These are phyloP conservation scores for Gossypioides kirkii DNA, from an alignment of 345 rosid species.

Conservation along the genomic window DNA sequence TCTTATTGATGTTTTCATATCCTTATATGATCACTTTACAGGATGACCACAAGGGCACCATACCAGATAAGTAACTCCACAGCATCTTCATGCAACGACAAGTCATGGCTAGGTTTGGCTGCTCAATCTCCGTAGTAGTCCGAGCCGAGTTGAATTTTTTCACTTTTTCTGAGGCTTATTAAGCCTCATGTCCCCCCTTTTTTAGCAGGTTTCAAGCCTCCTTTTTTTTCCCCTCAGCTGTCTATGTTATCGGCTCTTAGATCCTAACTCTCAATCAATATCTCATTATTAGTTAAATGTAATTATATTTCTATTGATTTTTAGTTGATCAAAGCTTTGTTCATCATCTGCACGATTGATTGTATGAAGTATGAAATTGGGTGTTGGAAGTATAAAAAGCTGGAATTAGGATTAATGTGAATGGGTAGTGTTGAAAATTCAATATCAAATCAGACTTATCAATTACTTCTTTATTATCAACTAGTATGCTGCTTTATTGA, in stretches of 20 bases:
- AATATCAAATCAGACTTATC: not conserved
- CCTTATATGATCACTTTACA: constrained; percentile 22
- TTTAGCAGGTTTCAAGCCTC: constrained; percentile 17
- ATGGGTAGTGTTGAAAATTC: not conserved
- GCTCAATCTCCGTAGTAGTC: constrained; percentile 38
- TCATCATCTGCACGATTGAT: not conserved
- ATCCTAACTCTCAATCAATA: constrained; percentile 9
- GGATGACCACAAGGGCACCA: constrained; percentile 62
- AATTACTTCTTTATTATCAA: not conserved
- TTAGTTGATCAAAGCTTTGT: not conserved
- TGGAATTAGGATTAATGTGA: not conserved
- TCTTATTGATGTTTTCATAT: not conserved
- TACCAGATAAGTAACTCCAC: constrained; percentile 37
- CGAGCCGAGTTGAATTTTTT: not conserved
- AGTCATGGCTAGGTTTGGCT: constrained; percentile 72
- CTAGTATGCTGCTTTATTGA: not conserved
- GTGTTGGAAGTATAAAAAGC: not conserved
- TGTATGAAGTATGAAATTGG: not conserved
- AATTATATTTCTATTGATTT: constrained; percentile 6
- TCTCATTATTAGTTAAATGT: constrained; percentile 19
- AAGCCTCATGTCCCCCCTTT: constrained; percentile 4
- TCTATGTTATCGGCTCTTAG: constrained; percentile 10
- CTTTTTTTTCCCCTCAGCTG: not conserved
- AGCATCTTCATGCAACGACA: constrained; percentile 27
- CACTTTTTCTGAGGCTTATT: constrained; percentile 4